Conservation (phyloP, 768 basidiomycete genomes). For the Auricularia sp. region DNA sequence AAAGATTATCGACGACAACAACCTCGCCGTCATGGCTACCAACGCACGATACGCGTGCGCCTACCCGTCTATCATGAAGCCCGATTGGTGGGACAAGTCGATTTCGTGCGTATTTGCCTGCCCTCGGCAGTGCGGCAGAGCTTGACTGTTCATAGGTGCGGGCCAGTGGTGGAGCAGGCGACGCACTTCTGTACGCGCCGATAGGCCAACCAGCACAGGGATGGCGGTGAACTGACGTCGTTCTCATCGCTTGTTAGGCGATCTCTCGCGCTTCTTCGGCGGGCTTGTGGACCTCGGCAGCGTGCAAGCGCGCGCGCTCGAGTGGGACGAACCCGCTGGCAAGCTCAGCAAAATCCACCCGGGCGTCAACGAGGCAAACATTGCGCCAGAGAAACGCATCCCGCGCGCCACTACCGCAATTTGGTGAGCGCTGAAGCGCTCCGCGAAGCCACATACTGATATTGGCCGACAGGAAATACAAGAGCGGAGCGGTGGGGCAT, state of each 20-base stretch:
- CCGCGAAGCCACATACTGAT: not conserved
- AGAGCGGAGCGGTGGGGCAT: slow-evolving; percentile 85
- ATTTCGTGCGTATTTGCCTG: slow-evolving; percentile 40
- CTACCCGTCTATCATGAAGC: slow-evolving; percentile 68
- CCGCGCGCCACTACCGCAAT: slow-evolving; percentile 87
- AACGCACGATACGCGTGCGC: slow-evolving; percentile 90
- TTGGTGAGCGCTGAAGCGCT: slow-evolving; percentile 39
- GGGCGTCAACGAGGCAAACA: slow-evolving; percentile 69
- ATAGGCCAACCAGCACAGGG: no score
- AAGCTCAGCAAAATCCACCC: slow-evolving; percentile 61
- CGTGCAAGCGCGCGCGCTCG: slow-evolving; percentile 78
- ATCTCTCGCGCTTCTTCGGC: slow-evolving; percentile 93
- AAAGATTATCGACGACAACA: slow-evolving; percentile 87
- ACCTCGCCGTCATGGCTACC: slow-evolving; percentile 91
- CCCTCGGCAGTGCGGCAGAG: no score
- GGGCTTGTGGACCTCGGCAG: slow-evolving; percentile 83
- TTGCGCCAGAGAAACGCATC: slow-evolving; percentile 80
- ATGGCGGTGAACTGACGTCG: not conserved
- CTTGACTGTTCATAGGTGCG: slow-evolving; percentile 36
- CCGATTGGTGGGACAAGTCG: slow-evolving; percentile 91
- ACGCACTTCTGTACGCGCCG: slow-evolving; percentile 71
- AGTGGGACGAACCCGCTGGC: slow-evolving; percentile 87
- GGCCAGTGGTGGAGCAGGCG: slow-evolving; percentile 85
- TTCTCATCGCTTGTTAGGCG: slow-evolving; percentile 21
- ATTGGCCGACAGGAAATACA: slow-evolving; percentile 68